These are phyloP conservation scores for Cardiosporidium cionae DNA, from an alignment of 169 alveolate genomes.

Conservation along the genomic window DNA sequence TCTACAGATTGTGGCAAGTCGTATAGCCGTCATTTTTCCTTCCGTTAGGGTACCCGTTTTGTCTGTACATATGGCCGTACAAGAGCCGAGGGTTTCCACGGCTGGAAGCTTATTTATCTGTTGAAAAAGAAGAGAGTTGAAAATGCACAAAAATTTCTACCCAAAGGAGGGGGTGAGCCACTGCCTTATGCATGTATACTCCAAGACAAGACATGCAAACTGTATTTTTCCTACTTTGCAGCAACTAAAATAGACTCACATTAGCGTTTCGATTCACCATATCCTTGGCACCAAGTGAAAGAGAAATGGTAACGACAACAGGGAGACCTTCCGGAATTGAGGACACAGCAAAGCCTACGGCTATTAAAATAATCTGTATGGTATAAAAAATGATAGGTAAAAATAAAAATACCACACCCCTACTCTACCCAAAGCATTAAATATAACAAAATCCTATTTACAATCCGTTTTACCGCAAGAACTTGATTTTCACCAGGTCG, in stretches of 20 bases:
- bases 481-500: slow-evolving; percentile 62
- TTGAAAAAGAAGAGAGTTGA: not conserved
- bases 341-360: slow-evolving; percentile 86
- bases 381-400: not conserved
- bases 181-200: too few species aligned
- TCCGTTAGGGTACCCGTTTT: slow-evolving; percentile 96
- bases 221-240: not conserved
- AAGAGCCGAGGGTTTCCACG: slow-evolving; percentile 95
- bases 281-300: slow-evolving; percentile 84
- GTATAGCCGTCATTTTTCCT: slow-evolving; percentile 85
- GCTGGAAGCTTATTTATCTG: slow-evolving; percentile 85
- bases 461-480: slow-evolving; percentile 75
- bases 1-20: slow-evolving; percentile 58
- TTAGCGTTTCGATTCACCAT: slow-evolving; percentile 59
- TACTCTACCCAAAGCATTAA: slow-evolving; percentile 88
- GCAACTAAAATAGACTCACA: not conserved
- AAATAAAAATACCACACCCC: not conserved
- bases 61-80: slow-evolving; percentile 92
- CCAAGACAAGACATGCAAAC: not conserved
- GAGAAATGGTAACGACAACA: slow-evolving; percentile 90
- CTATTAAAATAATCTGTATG: slow-evolving; percentile 80
- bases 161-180: not conserved
- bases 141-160: not conserved
- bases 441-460: slow-evolving; percentile 80
- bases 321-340: slow-evolving; percentile 98